These are phyloP conservation scores for Solanum pennellii DNA, from an alignment of 257 asterid species.

Conservation along the genomic window DNA sequence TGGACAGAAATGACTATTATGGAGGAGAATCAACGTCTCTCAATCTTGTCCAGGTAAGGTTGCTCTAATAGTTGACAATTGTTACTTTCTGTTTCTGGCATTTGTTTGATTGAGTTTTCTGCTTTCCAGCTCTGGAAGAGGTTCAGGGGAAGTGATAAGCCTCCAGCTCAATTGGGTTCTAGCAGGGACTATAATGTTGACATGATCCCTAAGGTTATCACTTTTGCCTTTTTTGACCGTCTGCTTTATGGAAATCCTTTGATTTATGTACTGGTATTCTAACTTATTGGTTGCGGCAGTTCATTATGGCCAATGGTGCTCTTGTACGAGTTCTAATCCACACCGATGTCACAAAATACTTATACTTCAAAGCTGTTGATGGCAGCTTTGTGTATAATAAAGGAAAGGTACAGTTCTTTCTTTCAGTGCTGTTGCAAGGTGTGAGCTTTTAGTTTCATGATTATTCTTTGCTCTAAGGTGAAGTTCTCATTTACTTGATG, in stretches of 20 bases:
- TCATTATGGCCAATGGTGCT: slow-evolving; percentile 92
- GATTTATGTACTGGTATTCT: not conserved
- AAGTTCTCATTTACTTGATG: not conserved
- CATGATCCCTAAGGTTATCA: slow-evolving; percentile 86
- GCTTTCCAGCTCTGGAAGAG: slow-evolving; percentile 65
- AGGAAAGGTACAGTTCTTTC: slow-evolving; percentile 37
- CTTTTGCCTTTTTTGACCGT: not conserved
- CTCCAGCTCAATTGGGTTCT: slow-evolving; percentile 78
- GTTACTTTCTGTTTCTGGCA: not conserved
- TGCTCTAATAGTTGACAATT: not conserved
- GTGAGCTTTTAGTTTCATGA: slow-evolving; percentile 63
- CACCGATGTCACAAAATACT: slow-evolving; percentile 82
- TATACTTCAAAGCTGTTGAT: slow-evolving; percentile 90
- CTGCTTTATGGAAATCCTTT: not conserved
- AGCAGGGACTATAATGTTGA: slow-evolving; percentile 92
- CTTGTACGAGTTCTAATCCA: slow-evolving; percentile 92
- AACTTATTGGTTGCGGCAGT: slow-evolving; percentile 26
- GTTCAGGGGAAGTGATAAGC: slow-evolving; percentile 79
- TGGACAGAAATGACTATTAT: slow-evolving; percentile 94
- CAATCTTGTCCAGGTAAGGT: slow-evolving; percentile 61
- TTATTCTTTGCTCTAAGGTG: not conserved
- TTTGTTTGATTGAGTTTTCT: not conserved
- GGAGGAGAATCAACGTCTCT: slow-evolving; percentile 93
- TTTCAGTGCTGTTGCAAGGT: slow-evolving; percentile 74
- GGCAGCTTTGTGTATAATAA: slow-evolving; percentile 87